Conservation (phyloP, 306 rosid species). For the Hippophae tibetana region DNA sequence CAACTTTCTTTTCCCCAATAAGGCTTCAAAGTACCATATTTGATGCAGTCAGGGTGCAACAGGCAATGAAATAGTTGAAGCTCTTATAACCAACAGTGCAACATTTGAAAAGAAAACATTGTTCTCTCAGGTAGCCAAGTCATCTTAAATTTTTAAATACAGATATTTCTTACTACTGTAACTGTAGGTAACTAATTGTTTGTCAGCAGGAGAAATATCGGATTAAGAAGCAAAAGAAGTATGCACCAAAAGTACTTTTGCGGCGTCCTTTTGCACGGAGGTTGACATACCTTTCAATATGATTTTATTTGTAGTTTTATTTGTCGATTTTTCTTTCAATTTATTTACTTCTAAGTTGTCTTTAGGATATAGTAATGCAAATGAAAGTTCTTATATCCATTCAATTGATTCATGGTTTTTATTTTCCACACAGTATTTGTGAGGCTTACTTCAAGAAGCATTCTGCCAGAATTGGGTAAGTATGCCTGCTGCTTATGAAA, state of each 20-base stretch:
- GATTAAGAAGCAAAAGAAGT: conserved; percentile 84
- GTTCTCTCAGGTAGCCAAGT: conserved; percentile 72
- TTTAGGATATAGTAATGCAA: no score
- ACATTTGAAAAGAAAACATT: conserved; percentile 83
- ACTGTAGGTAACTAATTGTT: conserved; percentile 1
- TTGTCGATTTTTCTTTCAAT: neutral
- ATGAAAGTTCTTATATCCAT: conserved; percentile 4
- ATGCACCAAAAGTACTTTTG: conserved; percentile 80
- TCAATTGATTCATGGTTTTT: conserved; percentile 12
- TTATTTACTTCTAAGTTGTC: neutral
- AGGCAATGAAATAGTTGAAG: conserved; percentile 87
- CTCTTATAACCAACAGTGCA: conserved; percentile 81
- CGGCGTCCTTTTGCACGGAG: conserved; percentile 83
- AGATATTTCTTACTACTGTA: neutral
- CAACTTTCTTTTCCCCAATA: neutral
- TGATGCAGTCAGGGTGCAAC: conserved; percentile 70
- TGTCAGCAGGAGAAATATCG: conserved; percentile 81
- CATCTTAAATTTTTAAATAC: neutral
- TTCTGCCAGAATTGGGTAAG: conserved; percentile 77
- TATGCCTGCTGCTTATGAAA: neutral
- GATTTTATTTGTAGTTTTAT: neutral
- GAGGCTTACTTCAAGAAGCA: conserved; percentile 93
- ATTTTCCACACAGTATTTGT: conserved; percentile 51
- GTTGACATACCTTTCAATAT: conserved; percentile 17
- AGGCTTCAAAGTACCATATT: conserved; percentile 2